phyloP scores from a whole-genome alignment of 345 rosid genomes.

The Moricandia moricandioides region DNA sequence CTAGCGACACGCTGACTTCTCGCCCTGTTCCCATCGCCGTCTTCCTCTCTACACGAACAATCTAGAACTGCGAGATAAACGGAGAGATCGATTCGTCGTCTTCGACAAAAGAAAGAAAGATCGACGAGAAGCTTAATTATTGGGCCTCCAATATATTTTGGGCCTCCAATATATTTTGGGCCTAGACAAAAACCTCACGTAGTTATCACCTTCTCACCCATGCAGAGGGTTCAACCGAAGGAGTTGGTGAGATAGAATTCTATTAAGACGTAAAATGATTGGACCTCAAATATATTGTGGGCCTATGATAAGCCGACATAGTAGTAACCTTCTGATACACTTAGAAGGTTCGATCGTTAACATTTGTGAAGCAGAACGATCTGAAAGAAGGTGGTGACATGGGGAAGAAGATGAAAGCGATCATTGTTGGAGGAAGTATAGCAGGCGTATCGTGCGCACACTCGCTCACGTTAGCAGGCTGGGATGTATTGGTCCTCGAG shows the following conservation, averaged over 20 bases:
- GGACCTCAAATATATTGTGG: not conserved
- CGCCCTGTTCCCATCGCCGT: constrained; percentile 76
- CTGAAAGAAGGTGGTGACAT: not conserved
- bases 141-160: not conserved
- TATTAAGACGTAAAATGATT: not conserved
- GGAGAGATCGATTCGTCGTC: constrained; percentile 12
- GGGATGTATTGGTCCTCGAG: constrained; percentile 68
- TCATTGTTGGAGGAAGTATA: constrained; percentile 77
- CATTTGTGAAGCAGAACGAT: constrained; percentile 17
- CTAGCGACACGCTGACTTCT: constrained; percentile 72
- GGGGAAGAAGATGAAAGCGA: constrained; percentile 45
- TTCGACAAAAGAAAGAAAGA: not conserved
- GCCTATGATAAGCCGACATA: not conserved
- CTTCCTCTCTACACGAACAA: constrained; percentile 26
- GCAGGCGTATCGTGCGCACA: constrained; percentile 79
- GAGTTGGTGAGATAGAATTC: not conserved
- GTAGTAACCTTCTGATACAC: not conserved
- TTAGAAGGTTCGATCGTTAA: not conserved
- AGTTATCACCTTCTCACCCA: not conserved
- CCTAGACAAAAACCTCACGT: not conserved
- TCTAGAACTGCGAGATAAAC: not conserved
- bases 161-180: not conserved
- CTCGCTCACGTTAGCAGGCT: constrained; percentile 58
- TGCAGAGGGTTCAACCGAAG: not conserved
- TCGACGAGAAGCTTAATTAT: not conserved